Conservation (phyloP, 2,329 filamentous ascomycete species). For the Teratosphaeria gauchensis region DNA sequence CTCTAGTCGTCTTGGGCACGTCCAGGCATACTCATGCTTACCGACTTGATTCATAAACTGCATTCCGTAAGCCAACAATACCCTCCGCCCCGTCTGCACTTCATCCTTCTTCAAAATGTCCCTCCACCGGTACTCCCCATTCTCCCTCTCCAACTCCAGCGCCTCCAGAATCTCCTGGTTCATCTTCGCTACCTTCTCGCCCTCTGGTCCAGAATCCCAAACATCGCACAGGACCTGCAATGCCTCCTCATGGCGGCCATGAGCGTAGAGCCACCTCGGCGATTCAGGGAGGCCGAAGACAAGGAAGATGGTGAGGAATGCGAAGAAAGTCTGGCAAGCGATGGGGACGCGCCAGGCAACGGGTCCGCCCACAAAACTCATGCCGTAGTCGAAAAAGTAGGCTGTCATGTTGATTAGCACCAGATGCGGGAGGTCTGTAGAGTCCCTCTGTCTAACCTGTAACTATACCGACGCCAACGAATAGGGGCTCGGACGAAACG, state of each 20-base stretch:
- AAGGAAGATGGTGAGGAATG: conserved; percentile 30
- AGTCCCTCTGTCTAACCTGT: too few species aligned
- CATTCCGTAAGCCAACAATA: conserved; percentile 31
- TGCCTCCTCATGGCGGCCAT: conserved; percentile 23
- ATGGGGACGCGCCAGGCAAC: conserved; percentile 40
- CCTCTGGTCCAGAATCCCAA: conserved; percentile 19
- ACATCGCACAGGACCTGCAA: conserved; percentile 26
- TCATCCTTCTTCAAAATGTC: conserved; percentile 30
- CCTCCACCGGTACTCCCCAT: conserved; percentile 31
- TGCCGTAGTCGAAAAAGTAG: conserved; percentile 29
- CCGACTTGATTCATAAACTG: conserved; percentile 25
- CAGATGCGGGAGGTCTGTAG: too few species aligned
- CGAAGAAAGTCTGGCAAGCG: conserved; percentile 34
- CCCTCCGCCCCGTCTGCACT: conserved; percentile 31
- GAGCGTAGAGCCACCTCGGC: conserved; percentile 33
- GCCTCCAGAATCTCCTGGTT: conserved; percentile 28
- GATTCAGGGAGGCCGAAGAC: conserved; percentile 30
- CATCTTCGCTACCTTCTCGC: conserved; percentile 20
- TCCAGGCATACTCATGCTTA: background rate
- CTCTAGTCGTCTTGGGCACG: background rate
- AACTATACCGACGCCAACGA: conserved; percentile 27
- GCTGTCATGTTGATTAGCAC: too few species aligned
- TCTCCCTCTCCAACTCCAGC: conserved; percentile 26
- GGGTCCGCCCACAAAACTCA: conserved; percentile 31
- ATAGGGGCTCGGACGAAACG: conserved; percentile 26